A percentile compares a stretch with the other conserved stretches of the same genome.
phyloP scores from a whole-genome alignment of 2,329 filamentous ascomycete genomes.

The Clonostachys chloroleuca region DNA sequence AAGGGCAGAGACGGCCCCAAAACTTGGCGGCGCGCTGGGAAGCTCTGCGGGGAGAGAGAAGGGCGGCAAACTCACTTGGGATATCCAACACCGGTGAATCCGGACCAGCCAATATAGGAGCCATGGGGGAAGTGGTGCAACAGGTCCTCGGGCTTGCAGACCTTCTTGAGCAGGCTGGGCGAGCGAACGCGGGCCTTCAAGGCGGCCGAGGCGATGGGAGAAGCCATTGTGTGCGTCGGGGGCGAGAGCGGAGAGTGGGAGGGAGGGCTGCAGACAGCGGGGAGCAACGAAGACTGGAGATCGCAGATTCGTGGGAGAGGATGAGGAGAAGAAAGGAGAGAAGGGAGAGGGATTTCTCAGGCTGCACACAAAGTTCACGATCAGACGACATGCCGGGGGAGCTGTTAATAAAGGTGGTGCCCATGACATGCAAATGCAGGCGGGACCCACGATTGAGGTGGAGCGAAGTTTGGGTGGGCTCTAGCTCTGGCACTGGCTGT shows the following conservation, averaged over 20 bases:
- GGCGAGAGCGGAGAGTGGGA: not conserved
- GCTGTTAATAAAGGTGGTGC: too few species aligned
- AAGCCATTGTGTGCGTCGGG: conserved; percentile 30
- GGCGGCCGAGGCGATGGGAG: conserved; percentile 61
- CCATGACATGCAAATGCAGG: too few species aligned
- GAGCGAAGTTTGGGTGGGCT: too few species aligned
- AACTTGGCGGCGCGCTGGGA: not conserved
- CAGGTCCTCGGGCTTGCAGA: conserved; percentile 74
- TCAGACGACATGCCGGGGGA: too few species aligned
- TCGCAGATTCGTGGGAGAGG: not conserved
- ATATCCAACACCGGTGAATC: conserved; percentile 87
- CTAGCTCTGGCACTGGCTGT: too few species aligned
- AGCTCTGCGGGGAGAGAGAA: conserved; percentile 1
- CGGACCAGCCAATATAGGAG: conserved; percentile 86
- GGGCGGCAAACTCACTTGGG: conserved; percentile 53
- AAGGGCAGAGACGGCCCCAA: not conserved
- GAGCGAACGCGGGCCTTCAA: conserved; percentile 72
- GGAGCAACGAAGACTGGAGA: not conserved
- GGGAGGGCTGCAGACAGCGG: not conserved
- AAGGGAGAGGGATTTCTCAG: not conserved
- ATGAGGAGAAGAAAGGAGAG: not conserved
- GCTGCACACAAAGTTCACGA: too few species aligned
- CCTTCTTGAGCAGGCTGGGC: conserved; percentile 74
- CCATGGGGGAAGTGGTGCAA: conserved; percentile 78
- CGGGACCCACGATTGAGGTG: too few species aligned